phyloP scores from a whole-genome alignment of 768 basidiomycete genomes.

The Mycena venus region DNA sequence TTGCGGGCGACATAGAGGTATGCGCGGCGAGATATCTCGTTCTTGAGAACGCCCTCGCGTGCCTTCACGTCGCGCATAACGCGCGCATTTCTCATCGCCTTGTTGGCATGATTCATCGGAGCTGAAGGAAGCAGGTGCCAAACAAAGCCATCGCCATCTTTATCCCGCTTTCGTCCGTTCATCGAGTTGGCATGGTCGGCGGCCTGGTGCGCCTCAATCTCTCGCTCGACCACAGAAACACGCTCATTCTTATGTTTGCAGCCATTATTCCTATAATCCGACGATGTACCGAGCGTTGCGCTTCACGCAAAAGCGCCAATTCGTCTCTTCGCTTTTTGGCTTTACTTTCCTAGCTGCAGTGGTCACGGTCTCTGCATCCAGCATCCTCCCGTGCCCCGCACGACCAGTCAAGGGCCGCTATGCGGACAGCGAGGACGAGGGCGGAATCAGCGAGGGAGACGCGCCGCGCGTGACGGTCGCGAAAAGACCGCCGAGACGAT shows the following conservation, averaged over 20 bases:
- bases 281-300: conserved; percentile 66
- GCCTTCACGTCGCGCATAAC: conserved; percentile 86
- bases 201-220: conserved; percentile 1
- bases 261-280: conserved; percentile 1
- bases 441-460: conserved; percentile 35
- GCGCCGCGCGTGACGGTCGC: conserved; percentile 60
- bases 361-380: conserved; percentile 84
- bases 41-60: conserved; percentile 75
- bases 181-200: background rate
- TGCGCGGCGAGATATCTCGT: conserved; percentile 88
- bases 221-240: background rate
- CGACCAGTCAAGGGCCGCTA: conserved; percentile 68
- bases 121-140: background rate
- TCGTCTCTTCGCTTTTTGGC: conserved; percentile 85
- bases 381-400: conserved; percentile 86
- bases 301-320: conserved; percentile 75
- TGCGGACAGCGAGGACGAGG: conserved; percentile 61
- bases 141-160: background rate
- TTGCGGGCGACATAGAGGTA: conserved; percentile 96
- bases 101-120: conserved; percentile 8
- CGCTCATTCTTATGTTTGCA: background rate
- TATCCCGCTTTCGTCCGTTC: background rate
- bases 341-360: conserved; percentile 85
- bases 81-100: conserved; percentile 57
- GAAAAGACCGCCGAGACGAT: conserved; percentile 73